Percentiles rank a stretch among this genome's conserved stretches.
These are phyloP conservation scores for Rosa lucieae DNA, from an alignment of 306 rosid genomes.

Conservation along the genomic window DNA sequence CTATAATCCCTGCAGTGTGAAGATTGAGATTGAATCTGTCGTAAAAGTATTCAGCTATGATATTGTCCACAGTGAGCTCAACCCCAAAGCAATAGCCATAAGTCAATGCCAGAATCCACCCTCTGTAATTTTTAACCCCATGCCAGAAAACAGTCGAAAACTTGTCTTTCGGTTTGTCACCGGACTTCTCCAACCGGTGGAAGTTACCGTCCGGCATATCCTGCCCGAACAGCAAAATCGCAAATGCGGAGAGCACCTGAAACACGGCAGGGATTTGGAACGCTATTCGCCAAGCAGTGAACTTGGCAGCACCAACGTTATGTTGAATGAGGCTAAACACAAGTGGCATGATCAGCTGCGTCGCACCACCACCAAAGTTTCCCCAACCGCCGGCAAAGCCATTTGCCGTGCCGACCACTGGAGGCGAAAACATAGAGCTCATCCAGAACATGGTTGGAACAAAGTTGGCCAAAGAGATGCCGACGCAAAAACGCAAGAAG, in stretches of 20 bases:
- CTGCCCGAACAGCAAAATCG: slow-evolving; percentile 52
- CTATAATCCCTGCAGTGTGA: slow-evolving; percentile 70
- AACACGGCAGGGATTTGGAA: slow-evolving; percentile 68
- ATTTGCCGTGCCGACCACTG: slow-evolving; percentile 72
- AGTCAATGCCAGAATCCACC: slow-evolving; percentile 77
- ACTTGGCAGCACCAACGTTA: slow-evolving; percentile 45
- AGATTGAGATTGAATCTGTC: slow-evolving; percentile 69
- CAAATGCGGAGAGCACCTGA: slow-evolving; percentile 63
- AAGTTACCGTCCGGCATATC: slow-evolving; percentile 82
- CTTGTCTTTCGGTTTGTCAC: slow-evolving; percentile 61
- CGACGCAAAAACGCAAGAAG: slow-evolving; percentile 73
- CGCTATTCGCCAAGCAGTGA: slow-evolving; percentile 83
- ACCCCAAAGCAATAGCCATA: slow-evolving; percentile 89
- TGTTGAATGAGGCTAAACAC: slow-evolving; percentile 50
- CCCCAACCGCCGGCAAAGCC: slow-evolving; percentile 86
- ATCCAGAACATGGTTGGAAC: slow-evolving; percentile 90
- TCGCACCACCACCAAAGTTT: slow-evolving; percentile 80
- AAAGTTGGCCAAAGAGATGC: slow-evolving; percentile 77
- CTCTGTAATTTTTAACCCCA: slow-evolving; percentile 65
- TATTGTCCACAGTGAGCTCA: slow-evolving; percentile 70
- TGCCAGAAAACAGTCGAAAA: slow-evolving; percentile 46
- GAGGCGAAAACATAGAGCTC: slow-evolving; percentile 86
- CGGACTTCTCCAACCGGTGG: slow-evolving; percentile 44
- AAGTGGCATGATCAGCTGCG: slow-evolving; percentile 83
- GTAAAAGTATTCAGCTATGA: slow-evolving; percentile 75